These are phyloP conservation scores for Neopestalotiopsis clavispora DNA, from an alignment of 2,329 filamentous ascomycete species.

Conservation along the genomic window DNA sequence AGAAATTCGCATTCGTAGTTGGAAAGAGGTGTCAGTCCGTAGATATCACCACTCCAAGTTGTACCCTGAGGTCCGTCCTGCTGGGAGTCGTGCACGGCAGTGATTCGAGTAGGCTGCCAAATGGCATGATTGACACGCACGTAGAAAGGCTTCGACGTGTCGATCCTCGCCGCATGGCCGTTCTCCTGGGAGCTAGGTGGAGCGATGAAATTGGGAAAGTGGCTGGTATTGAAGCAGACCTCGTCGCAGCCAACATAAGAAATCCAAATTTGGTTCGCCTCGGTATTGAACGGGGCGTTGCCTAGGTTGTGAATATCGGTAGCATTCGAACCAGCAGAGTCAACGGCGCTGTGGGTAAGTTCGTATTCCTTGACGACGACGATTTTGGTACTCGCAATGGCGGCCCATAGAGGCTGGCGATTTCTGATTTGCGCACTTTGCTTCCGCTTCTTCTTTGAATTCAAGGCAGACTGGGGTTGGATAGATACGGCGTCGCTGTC, in stretches of 20 bases:
- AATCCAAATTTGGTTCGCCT: slow-evolving; percentile 79
- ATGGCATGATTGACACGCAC: slow-evolving; percentile 79
- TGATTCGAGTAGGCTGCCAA: slow-evolving; percentile 80
- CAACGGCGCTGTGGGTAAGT: slow-evolving; percentile 76
- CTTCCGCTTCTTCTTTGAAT: slow-evolving; percentile 83
- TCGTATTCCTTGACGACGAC: slow-evolving; percentile 92
- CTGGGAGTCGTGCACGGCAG: slow-evolving; percentile 47
- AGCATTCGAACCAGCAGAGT: slow-evolving; percentile 75
- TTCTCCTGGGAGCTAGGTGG: slow-evolving; percentile 41
- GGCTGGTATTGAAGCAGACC: slow-evolving; percentile 76
- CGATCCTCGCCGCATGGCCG: slow-evolving; percentile 54
- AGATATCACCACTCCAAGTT: slow-evolving; percentile 75
- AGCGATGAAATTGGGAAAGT: slow-evolving; percentile 55
- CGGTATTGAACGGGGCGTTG: slow-evolving; percentile 73
- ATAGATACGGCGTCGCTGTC: slow-evolving; percentile 58
- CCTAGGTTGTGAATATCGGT: slow-evolving; percentile 79
- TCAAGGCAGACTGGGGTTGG: slow-evolving; percentile 61
- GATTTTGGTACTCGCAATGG: slow-evolving; percentile 93
- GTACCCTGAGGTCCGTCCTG: slow-evolving; percentile 44
- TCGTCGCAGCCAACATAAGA: slow-evolving; percentile 80
- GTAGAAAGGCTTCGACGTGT: slow-evolving; percentile 76
- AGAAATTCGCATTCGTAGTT: slow-evolving; percentile 83
- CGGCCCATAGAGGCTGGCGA: slow-evolving; percentile 92
- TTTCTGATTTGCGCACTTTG: slow-evolving; percentile 90
- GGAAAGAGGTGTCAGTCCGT: slow-evolving; percentile 70